A percentile compares a stretch with the other conserved stretches of the same genome.
These are phyloP conservation scores for Colletotrichum gigasporum DNA, from an alignment of 2,329 filamentous ascomycete species.

Conservation along the genomic window DNA sequence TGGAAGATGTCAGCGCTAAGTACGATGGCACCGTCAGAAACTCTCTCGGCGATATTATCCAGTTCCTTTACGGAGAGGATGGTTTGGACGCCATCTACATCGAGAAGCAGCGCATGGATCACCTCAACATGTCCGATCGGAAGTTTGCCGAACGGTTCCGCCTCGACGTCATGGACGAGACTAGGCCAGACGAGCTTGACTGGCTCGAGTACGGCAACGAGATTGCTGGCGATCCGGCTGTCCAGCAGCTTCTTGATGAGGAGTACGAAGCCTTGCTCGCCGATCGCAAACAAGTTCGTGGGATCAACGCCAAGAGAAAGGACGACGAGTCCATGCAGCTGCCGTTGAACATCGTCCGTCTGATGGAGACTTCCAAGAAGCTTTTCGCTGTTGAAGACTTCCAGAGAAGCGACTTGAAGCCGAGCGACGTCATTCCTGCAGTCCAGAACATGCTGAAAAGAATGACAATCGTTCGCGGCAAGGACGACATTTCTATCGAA, in stretches of 20 bases:
- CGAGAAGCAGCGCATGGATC: slow-evolving; percentile 90
- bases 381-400: slow-evolving; percentile 91
- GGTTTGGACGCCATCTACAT: slow-evolving; percentile 93
- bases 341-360: slow-evolving; percentile 89
- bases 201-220: slow-evolving; percentile 88
- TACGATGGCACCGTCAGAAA: slow-evolving; percentile 98
- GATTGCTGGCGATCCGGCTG: slow-evolving; percentile 85
- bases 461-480: slow-evolving; percentile 86
- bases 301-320: slow-evolving; percentile 72
- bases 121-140: slow-evolving; percentile 80
- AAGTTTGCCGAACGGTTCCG: slow-evolving; percentile 85
- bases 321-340: slow-evolving; percentile 89
- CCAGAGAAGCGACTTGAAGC: slow-evolving; percentile 88
- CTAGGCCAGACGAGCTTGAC: slow-evolving; percentile 65
- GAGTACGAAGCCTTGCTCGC: slow-evolving; percentile 83
- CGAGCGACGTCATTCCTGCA: slow-evolving; percentile 84
- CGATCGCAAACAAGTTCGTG: slow-evolving; percentile 81
- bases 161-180: slow-evolving; percentile 83
- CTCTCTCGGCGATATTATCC: slow-evolving; percentile 93
- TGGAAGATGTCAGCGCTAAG: slow-evolving; percentile 97
- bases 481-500: slow-evolving; percentile 83
- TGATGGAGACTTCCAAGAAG: slow-evolving; percentile 89
- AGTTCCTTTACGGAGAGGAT: slow-evolving; percentile 98
- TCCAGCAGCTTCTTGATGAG: slow-evolving; percentile 85
- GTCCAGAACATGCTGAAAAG: slow-evolving; percentile 79